Percentiles rank a stretch among this genome's conserved stretches.
Conservation (phyloP, 2,329 filamentous ascomycete genomes). For the Hymenoscyphus repandus region DNA sequence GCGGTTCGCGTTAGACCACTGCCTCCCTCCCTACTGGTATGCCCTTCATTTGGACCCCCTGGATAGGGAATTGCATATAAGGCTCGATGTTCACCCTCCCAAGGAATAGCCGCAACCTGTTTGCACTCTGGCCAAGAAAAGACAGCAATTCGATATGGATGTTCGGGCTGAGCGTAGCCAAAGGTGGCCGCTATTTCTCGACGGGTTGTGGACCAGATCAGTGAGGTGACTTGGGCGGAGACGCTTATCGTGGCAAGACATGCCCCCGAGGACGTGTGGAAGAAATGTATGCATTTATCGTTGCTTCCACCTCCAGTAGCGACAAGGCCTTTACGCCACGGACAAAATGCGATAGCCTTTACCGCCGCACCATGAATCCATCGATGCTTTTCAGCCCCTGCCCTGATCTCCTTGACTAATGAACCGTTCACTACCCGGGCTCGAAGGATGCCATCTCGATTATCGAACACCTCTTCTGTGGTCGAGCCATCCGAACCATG, state of each 20-base stretch:
- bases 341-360: constrained; percentile 95
- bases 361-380: constrained; percentile 83
- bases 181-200: constrained; percentile 91
- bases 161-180: constrained; percentile 86
- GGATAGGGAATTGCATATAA: constrained; percentile 87
- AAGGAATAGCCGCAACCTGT: constrained; percentile 80
- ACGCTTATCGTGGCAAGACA: constrained; percentile 87
- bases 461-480: constrained; percentile 18
- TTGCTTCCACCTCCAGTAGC: constrained; percentile 92
- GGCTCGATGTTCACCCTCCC: constrained; percentile 72
- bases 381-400: constrained; percentile 59
- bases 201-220: constrained; percentile 83
- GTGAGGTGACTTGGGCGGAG: constrained; percentile 84
- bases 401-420: constrained; percentile 41
- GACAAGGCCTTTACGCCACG: constrained; percentile 82
- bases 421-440: constrained; percentile 31
- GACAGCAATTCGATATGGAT: constrained; percentile 82
- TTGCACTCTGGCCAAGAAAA: constrained; percentile 92
- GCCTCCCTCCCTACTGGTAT: constrained; percentile 41
- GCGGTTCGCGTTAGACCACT: constrained; percentile 50
- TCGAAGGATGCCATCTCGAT: constrained; percentile 27
- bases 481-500: constrained; percentile 8
- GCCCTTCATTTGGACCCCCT: constrained; percentile 43
- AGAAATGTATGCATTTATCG: constrained; percentile 95
- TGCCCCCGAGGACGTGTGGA: constrained; percentile 77